Base-by-base conservation (phyloP, 805 yeast species). In the Candida alai region DNA sequence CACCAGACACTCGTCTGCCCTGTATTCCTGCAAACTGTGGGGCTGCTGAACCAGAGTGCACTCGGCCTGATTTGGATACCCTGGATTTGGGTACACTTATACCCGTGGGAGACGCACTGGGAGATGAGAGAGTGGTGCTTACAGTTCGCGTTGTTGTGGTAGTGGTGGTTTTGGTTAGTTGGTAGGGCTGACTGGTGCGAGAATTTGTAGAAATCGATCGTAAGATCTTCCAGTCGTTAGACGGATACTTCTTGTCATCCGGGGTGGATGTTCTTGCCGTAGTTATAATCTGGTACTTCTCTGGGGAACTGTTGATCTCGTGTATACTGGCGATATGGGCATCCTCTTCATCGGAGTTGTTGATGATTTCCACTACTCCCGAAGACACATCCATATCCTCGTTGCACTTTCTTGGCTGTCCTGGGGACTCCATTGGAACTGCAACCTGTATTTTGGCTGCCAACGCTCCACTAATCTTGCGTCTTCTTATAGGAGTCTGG, bases 401-500 rank as follows among this genome's bases (percentile, higher is more conserved):
- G 23, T 62, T 58, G 44, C 62, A 62, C 50, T 90, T 90, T 52
- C 97, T 75, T 25, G 98, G 98, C 60, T 93, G 98, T 2, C 97
- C 98, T 0, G 98, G 98, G 2, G 96, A 86, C 32, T 86, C 86
- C 44, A 75, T 74, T 4, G 97, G 98, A 13, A 93, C 88, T 0
- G 93, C 93, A 24, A 79, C 74, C 48, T 75, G 83, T 20, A 76
- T 73, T 47, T 80, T 78, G 34, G 80, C 74, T 22, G 83, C 76
- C 37, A 77, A 75, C 0, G 85, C 79, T 4, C 89, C 84, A 44
- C 79, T 68, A 38, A 78, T 75, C 47, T 80, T 72, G 36, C 73
- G 49, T 52, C 86, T 73, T 53, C 94, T 72, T 19, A 81, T 73
- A 4, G 95, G 94, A 0, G 94, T 84, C 23, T 76, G 73, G 41